Evolutionary conservation across 805 yeast genomes (phyloP), one percentile per base, ranked within the genome.

Genomic region (Wickerhamomyces silvicola): DNA sequence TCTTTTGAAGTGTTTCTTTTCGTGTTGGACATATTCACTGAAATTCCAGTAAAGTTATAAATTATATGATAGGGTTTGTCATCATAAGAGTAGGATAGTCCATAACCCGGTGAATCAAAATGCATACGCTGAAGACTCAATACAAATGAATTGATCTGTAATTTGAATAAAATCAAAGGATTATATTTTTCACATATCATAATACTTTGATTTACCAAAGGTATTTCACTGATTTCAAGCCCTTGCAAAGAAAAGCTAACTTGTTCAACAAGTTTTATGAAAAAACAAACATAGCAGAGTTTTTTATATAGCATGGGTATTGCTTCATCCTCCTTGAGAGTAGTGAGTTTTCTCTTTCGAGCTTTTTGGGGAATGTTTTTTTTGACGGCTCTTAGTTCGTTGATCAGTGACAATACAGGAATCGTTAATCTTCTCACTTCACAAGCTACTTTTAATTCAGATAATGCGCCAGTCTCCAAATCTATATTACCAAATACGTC

Each of bases 91-190:
- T 60, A 72, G 12, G 55, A 36, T 10, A 72, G 42, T 24, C 70
- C 72, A 40, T 55, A 72, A 2, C 78, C 77, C 2, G 75, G 70
- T 28, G 62, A 57, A 6, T 56, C 51, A 10, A 48, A 43, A 25
- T 41, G 43, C 31, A 56, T 55, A 36, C 61, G 50, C 15, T 48
- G 42, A 10, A 48, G 18, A 20, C 52, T 50, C 2, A 56, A 38
- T 2, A 40, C 41, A 19, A 42, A 36, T 2, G 56, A 48, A 18
- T 39, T 39, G 5, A 49, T 34, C 11, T 31, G 30, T 11, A 48
- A 26, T 24, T 46, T 45, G 22, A 48, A 32, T n/a, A 44, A 33
- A 0, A 43, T 50, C 19, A 41, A 14, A 8, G 56, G 54, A 4
- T 37, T 22, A 23, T 49, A 51, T n/a, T 38, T 21, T 4, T 39